These are phyloP conservation scores for Truncatella angustata DNA, from an alignment of 2,329 filamentous ascomycete species.

Conservation along the genomic window DNA sequence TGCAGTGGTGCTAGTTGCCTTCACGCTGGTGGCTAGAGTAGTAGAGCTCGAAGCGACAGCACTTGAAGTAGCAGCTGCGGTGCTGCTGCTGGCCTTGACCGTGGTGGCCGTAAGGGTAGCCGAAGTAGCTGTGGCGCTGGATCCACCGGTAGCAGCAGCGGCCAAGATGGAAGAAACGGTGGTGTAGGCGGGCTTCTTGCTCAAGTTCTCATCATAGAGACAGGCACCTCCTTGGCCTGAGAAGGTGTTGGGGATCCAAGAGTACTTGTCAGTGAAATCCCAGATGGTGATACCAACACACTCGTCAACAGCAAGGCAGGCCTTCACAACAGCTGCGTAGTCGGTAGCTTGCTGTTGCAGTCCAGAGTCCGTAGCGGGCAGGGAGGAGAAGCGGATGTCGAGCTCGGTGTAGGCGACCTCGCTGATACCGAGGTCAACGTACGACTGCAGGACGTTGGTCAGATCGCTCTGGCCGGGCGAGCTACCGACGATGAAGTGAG, in stretches of 20 bases:
- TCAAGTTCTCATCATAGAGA: conserved; percentile 34
- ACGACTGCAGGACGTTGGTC: conserved; percentile 45
- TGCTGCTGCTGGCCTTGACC: not conserved
- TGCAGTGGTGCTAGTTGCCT: not conserved
- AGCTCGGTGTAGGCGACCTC: conserved; percentile 63
- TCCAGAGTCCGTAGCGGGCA: conserved; percentile 42
- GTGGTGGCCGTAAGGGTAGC: not conserved
- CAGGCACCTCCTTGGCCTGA: conserved; percentile 48
- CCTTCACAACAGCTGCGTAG: conserved; percentile 37
- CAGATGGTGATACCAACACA: conserved; percentile 44
- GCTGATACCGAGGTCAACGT: conserved; percentile 44
- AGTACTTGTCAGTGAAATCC: conserved; percentile 45
- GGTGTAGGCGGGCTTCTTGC: conserved; percentile 37
- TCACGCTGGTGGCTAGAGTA: not conserved
- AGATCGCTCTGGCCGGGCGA: conserved; percentile 44
- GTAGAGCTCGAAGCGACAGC: not conserved
- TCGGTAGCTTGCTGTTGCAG: conserved; percentile 45
- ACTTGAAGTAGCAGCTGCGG: not conserved
- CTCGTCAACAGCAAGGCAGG: conserved; percentile 31
- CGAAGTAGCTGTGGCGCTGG: not conserved
- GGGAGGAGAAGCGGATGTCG: conserved; percentile 50
- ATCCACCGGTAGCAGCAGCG: conserved; percentile 4
- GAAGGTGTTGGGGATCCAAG: conserved; percentile 65
- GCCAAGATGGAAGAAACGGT: conserved; percentile 14
- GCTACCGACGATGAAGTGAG: conserved; percentile 56